These are phyloP conservation scores for Penicillium sp. DNA, from an alignment of 2,329 filamentous ascomycete genomes.

Conservation along the genomic window DNA sequence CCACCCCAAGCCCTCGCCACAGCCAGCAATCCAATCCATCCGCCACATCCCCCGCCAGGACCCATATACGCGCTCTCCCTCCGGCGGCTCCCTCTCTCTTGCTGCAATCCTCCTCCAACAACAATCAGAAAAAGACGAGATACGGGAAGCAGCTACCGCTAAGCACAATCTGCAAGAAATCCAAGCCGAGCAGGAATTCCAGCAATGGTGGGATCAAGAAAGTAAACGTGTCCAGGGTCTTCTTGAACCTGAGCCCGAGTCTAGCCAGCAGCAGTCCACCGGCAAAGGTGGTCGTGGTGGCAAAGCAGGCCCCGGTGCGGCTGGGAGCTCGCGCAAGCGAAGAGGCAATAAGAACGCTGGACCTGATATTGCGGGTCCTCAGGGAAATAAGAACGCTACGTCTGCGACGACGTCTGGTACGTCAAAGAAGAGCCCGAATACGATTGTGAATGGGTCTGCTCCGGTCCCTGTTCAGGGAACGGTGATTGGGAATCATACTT, in stretches of 20 bases:
- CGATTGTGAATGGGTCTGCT: slow-evolving; percentile 16
- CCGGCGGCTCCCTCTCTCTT: slow-evolving; percentile 72
- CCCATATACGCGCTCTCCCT: slow-evolving; percentile 52
- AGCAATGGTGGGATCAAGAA: slow-evolving; percentile 61
- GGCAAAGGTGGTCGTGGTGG: slow-evolving; percentile 24
- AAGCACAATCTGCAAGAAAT: slow-evolving; percentile 93
- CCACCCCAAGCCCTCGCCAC: slow-evolving; percentile 30
- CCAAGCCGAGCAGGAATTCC: slow-evolving; percentile 94
- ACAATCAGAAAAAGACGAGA: slow-evolving; percentile 77
- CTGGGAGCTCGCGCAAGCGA: slow-evolving; percentile 23
- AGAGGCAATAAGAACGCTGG: slow-evolving; percentile 22
- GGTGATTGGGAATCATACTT: slow-evolving; percentile 18
- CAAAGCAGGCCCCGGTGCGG: slow-evolving; percentile 12
- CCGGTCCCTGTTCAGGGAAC: slow-evolving; percentile 16
- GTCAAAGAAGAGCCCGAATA: slow-evolving; percentile 17
- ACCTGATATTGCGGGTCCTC: slow-evolving; percentile 9
- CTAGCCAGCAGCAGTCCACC: slow-evolving; percentile 19
- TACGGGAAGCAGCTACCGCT: slow-evolving; percentile 76
- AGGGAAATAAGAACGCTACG: slow-evolving; percentile 8
- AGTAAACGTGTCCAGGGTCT: slow-evolving; percentile 43
- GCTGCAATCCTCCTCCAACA: slow-evolving; percentile 88
- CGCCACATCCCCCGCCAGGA: slow-evolving; percentile 54
- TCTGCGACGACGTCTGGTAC: slow-evolving; percentile 7
- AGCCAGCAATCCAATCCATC: slow-evolving; percentile 45
- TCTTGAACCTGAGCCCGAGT: slow-evolving; percentile 30